Percentiles rank a stretch among this genome's conserved stretches.
phyloP scores from a whole-genome alignment of 495 filamentous ascomycete genomes.

The Haplographium delicatum region DNA sequence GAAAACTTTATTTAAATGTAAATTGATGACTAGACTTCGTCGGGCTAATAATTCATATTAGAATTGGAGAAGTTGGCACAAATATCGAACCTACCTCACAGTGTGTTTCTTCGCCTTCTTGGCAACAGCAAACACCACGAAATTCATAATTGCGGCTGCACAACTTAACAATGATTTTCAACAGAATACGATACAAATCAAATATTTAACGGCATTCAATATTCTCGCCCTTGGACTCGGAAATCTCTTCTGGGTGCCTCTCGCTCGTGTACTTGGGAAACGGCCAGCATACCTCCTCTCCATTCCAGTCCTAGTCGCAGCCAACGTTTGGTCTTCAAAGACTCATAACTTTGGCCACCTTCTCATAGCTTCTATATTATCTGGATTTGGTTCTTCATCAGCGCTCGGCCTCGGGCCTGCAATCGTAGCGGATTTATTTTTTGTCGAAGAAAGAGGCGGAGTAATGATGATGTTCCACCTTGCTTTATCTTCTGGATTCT shows the following conservation, averaged over 20 bases:
- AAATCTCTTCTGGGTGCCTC: conserved; percentile 28
- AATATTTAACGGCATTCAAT: conserved; percentile 19
- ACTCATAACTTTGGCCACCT: conserved; percentile 28
- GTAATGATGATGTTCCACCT: conserved; percentile 26
- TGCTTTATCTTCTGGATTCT: conserved; percentile 23
- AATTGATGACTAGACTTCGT: background rate
- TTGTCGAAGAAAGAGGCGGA: conserved; percentile 35
- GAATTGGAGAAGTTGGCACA: conserved; percentile 1
- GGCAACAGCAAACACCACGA: conserved; percentile 19
- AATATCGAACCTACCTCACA: conserved; percentile 9
- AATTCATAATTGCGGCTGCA: background rate
- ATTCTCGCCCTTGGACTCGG: conserved; percentile 18
- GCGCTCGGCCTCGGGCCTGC: conserved; percentile 34
- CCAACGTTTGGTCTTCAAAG: conserved; percentile 30
- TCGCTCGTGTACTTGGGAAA: conserved; percentile 32
- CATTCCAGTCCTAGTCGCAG: conserved; percentile 30
- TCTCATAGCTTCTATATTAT: conserved; percentile 32
- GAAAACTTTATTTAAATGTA: too few species aligned
- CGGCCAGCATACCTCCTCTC: conserved; percentile 31
- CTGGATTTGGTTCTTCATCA: conserved; percentile 32
- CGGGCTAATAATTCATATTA: background rate
- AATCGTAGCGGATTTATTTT: conserved; percentile 38
- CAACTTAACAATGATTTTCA: conserved; percentile 1
- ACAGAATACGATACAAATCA: conserved; percentile 11
- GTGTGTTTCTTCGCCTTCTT: conserved; percentile 22